Percentiles rank a stretch among this genome's conserved stretches.
These are phyloP conservation scores for Leptodontidium sp. DNA, from an alignment of 2,329 filamentous ascomycete genomes.

Conservation along the genomic window DNA sequence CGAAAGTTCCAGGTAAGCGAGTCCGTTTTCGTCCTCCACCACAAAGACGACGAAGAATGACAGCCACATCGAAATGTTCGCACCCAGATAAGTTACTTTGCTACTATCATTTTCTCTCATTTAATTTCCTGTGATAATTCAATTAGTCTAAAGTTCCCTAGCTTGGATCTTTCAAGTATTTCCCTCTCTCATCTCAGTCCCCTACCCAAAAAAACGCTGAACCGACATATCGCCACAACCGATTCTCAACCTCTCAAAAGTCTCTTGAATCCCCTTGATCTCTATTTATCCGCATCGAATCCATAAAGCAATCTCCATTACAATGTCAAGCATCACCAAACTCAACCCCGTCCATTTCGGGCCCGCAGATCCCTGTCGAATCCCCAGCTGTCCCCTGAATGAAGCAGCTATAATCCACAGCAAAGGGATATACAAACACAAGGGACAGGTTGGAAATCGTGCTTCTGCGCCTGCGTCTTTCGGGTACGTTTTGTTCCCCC, in stretches of 20 bases:
- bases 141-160: too few relatives aligned
- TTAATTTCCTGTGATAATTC: too few relatives aligned
- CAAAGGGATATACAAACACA: constrained; percentile 19
- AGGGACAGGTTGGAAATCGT: not conserved
- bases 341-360: constrained; percentile 8
- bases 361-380: constrained; percentile 12
- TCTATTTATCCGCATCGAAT: not conserved
- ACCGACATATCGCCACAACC: too few relatives aligned
- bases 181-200: too few relatives aligned
- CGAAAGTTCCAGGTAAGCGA: not conserved
- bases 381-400: constrained; percentile 20
- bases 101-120: not conserved
- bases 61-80: not conserved
- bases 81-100: not conserved
- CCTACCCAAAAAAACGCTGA: too few relatives aligned
- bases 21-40: not conserved
- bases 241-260: not conserved
- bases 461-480: not conserved
- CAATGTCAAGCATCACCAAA: not conserved
- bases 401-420: constrained; percentile 22
- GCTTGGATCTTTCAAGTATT: too few relatives aligned
- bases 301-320: not conserved
- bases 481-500: constrained; percentile 7
- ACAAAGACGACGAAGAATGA: not conserved
- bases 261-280: not conserved